These are phyloP conservation scores for Yarrowia galli DNA, from an alignment of 1,139 yeast genomes.

Conservation along the genomic window DNA sequence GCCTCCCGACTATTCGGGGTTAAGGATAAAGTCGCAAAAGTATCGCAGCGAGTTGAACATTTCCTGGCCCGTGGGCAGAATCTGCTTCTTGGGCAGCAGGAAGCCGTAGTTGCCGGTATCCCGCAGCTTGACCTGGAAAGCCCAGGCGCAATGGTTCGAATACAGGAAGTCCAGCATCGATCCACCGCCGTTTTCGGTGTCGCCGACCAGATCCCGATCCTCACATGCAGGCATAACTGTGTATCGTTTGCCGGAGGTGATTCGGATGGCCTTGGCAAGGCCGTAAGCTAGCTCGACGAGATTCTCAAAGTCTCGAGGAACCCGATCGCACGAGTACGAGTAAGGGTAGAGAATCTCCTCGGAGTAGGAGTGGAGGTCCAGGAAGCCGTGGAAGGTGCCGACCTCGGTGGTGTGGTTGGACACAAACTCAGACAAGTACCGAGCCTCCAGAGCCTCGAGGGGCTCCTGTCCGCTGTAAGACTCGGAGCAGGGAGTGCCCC, in stretches of 20 bases:
- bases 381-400: slow-evolving; percentile 58
- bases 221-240: slow-evolving; percentile 79
- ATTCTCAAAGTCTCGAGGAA: slow-evolving; percentile 81
- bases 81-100: slow-evolving; percentile 72
- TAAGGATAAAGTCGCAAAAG: slow-evolving; percentile 66
- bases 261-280: slow-evolving; percentile 72
- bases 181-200: slow-evolving; percentile 81
- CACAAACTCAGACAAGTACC: slow-evolving; percentile 67
- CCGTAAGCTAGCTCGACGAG: slow-evolving; percentile 83
- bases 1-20: slow-evolving; percentile 39
- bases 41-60: slow-evolving; percentile 71
- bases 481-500: slow-evolving; percentile 79
- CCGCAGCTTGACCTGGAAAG: slow-evolving; percentile 80
- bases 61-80: slow-evolving; percentile 79
- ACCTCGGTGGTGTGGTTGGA: slow-evolving; percentile 58
- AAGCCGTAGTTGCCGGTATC: slow-evolving; percentile 88
- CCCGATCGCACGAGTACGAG: slow-evolving; percentile 75
- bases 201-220: slow-evolving; percentile 61
- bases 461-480: slow-evolving; percentile 80
- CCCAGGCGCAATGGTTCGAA: slow-evolving; percentile 81
- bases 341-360: slow-evolving; percentile 85
- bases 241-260: slow-evolving; percentile 67
- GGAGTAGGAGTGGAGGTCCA: slow-evolving; percentile 85
- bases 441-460: slow-evolving; percentile 78
- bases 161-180: slow-evolving; percentile 85